Evolutionary conservation across 2,329 filamentous ascomycete species (phyloP), one percentile per base, ranked within the genome.

Genomic region (Zymoseptoria ardabiliae): DNA sequence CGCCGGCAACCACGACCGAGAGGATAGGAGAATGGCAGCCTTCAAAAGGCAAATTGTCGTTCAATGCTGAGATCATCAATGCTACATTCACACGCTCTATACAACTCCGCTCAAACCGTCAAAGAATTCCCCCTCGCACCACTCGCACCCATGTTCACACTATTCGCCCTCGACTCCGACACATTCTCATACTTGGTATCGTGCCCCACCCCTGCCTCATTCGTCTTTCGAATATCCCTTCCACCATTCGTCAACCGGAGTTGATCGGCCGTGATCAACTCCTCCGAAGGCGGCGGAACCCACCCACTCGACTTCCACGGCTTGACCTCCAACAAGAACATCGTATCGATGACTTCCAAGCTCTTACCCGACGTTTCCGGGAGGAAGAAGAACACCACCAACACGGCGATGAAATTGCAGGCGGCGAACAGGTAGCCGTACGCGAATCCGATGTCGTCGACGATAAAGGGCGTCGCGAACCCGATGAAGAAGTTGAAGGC

Each of bases 341-440:
- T 71, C 0, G 66, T 67, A 50, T 73, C 71, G 21, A 72, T 72
- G 57, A 72, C 71, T 59, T 73, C 71, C 4, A 73, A 61, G 4
- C 63, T 67, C 11, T 68, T 63, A 4, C 71, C 71, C 30, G 69
- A 65, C 8, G 66, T 69, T 41, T 73, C 71, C 3, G 66, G 68
- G 1, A 73, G 63, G 61, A 72, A 72, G 63, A 71, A 72, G 61
- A 67, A 71, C 3, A 69, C 65, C 5, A 70, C 62, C 3, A 70
- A 53, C 2, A 66, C 64, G 22, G 66, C 70, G 13, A 65, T 54
- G 53, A 72, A 69, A 54, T 68, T 69, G 61, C 66, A 71, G 10
- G 62, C 68, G 2, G 70, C 71, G 55, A 73, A 73, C 51, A 73
- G 63, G 54, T 71, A 72, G 13, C 71, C 71, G 61, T 73, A 73